A percentile compares a stretch with the other conserved stretches of the same genome.
Conservation (phyloP, 352 stramenopile species). For the Globisporangium paroecandrum region DNA sequence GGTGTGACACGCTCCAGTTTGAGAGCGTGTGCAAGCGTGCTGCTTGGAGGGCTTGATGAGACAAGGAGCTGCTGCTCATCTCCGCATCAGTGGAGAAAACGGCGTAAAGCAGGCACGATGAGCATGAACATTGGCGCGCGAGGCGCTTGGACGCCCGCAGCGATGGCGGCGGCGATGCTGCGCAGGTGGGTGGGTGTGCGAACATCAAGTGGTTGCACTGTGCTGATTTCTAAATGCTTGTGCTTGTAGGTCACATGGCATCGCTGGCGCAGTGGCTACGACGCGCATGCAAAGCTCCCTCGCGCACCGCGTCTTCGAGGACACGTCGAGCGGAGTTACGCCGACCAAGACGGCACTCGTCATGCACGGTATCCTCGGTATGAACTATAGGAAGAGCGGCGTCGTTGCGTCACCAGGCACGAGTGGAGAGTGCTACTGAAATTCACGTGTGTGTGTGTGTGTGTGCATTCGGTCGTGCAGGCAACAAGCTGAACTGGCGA, state of each 20-base stretch:
- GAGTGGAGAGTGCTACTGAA: neutral
- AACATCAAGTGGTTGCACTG: neutral
- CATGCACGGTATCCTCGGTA: slow-evolving; percentile 83
- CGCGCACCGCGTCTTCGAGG: slow-evolving; percentile 63
- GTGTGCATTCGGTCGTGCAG: slow-evolving; percentile 21
- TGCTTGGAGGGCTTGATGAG: neutral
- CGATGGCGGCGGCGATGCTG: neutral
- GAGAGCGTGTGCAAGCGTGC: neutral
- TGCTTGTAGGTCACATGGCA: neutral
- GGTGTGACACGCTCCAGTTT: slow-evolving; percentile 2
- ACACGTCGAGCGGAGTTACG: slow-evolving; percentile 24
- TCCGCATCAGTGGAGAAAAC: neutral
- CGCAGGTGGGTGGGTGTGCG: neutral
- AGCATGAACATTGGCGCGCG: neutral
- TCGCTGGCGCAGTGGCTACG: neutral
- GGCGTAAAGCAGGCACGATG: neutral
- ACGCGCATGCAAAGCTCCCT: slow-evolving; percentile 45
- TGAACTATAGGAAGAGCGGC: neutral
- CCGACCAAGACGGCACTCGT: slow-evolving; percentile 71
- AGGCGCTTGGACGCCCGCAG: neutral
- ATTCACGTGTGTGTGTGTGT: neutral
- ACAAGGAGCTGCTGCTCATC: neutral
- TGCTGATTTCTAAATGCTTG: neutral
- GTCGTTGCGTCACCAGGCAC: neutral
- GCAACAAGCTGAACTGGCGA: slow-evolving; percentile 84